phyloP scores from a whole-genome alignment of 176 grass and related monocot genomes.

The Sorghum bicolor region Sorghum_bicolor_NCBIv3 NC_012870.2:79367001-79367500 shows the following conservation, averaged over 20 bases:
- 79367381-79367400: constrained; percentile 50
- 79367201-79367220: constrained; percentile 38
- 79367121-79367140: constrained; percentile 38
- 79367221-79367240: constrained; percentile 61
- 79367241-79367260: constrained; percentile 46
- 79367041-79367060: constrained; percentile 47
- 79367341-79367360: constrained; percentile 42
- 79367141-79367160: constrained; percentile 54
- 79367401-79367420: constrained; percentile 57
- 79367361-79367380: constrained; percentile 51
- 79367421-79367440: constrained; percentile 62
- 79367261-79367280: constrained; percentile 63
- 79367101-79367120: constrained; percentile 27
- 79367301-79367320: constrained; percentile 47
- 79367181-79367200: constrained; percentile 34
- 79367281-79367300: constrained; percentile 55
- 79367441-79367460: constrained; percentile 42
- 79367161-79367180: constrained; percentile 57
- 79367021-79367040: constrained; percentile 60
- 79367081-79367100: constrained; percentile 45
- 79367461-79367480: constrained; percentile 78
- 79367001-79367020: constrained; percentile 51
- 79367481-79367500: constrained; percentile 63
- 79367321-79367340: constrained; percentile 33
- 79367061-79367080: constrained; percentile 30